These are phyloP conservation scores for Suhomyces xylopsoci DNA, from an alignment of 805 yeast species.

Conservation along the genomic window DNA sequence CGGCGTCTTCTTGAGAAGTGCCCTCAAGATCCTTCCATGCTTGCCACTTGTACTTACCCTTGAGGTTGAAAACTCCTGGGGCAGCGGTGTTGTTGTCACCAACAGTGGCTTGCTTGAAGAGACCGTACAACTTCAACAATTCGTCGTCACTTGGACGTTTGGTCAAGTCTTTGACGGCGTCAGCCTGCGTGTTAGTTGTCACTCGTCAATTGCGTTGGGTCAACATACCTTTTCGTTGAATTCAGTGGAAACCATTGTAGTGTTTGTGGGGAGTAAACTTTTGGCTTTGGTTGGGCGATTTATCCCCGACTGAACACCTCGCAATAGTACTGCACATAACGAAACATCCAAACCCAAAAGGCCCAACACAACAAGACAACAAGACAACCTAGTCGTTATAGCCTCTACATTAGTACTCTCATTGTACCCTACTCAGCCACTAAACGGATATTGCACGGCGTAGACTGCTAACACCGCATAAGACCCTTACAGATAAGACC, in stretches of 20 bases:
- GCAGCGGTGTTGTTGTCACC: slow-evolving; percentile 88
- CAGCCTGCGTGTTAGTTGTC: slow-evolving; percentile 52
- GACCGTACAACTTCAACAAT: slow-evolving; percentile 79
- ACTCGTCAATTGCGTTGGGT: not conserved
- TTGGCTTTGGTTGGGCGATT: not conserved
- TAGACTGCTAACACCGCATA: too few species aligned
- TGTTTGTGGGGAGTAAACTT: not conserved
- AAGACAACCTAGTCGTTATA: too few species aligned
- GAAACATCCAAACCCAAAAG: too few species aligned
- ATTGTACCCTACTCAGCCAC: too few species aligned
- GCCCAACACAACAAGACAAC: too few species aligned
- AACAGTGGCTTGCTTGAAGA: slow-evolving; percentile 94
- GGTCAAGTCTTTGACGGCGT: slow-evolving; percentile 70
- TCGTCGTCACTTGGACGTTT: slow-evolving; percentile 85
- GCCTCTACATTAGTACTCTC: too few species aligned
- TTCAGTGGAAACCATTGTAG: slow-evolving; percentile 25
- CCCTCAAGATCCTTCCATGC: slow-evolving; percentile 92
- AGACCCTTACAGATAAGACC: not conserved
- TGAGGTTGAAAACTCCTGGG: slow-evolving; percentile 91
- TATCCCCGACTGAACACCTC: not conserved
- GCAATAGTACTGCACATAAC: not conserved
- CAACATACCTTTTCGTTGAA: slow-evolving; percentile 28
- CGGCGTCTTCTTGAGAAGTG: slow-evolving; percentile 85
- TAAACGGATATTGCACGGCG: not conserved
- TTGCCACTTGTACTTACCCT: slow-evolving; percentile 97